Evolutionary conservation across 2,329 filamentous ascomycete genomes (phyloP).

Genomic region (Calonectria pseudoreteaudii): DNA sequence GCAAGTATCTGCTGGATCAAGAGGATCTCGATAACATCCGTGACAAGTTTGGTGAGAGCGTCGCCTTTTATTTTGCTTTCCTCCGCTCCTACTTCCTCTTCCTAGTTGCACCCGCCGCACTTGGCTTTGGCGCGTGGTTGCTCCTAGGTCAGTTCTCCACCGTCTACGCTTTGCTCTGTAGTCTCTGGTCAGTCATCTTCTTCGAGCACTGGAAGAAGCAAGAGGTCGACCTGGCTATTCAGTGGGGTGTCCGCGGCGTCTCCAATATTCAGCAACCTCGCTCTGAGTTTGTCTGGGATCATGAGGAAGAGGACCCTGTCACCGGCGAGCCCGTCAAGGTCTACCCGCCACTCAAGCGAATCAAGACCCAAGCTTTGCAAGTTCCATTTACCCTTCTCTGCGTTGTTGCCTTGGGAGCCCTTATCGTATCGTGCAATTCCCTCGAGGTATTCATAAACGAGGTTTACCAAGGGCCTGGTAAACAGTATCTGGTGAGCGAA

Average conservation of each 20-base stretch:
- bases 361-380: conserved; percentile 82
- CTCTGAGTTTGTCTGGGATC: conserved; percentile 83
- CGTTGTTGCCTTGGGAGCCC: conserved; percentile 76
- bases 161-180: conserved; percentile 81
- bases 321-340: conserved; percentile 83
- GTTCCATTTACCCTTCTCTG: conserved; percentile 87
- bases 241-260: conserved; percentile 90
- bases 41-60: conserved; percentile 82
- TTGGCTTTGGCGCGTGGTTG: conserved; percentile 83
- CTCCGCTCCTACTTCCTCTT: conserved; percentile 91
- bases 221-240: conserved; percentile 85
- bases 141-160: conserved; percentile 88
- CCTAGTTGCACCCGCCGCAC: conserved; percentile 81
- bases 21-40: conserved; percentile 80
- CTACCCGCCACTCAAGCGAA: conserved; percentile 80
- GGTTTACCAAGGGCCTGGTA: conserved; percentile 90
- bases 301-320: conserved; percentile 80
- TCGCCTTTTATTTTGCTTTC: conserved; percentile 97
- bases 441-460: conserved; percentile 97
- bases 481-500: conserved; percentile 78
- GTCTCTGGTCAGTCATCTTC: conserved; percentile 89
- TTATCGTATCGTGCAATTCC: conserved; percentile 89
- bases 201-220: conserved; percentile 98
- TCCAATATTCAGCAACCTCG: conserved; percentile 83
- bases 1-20: conserved; percentile 74